Conservation (phyloP, 2,329 filamentous ascomycete genomes). For the Aspergillus pseudotamarii region DNA sequence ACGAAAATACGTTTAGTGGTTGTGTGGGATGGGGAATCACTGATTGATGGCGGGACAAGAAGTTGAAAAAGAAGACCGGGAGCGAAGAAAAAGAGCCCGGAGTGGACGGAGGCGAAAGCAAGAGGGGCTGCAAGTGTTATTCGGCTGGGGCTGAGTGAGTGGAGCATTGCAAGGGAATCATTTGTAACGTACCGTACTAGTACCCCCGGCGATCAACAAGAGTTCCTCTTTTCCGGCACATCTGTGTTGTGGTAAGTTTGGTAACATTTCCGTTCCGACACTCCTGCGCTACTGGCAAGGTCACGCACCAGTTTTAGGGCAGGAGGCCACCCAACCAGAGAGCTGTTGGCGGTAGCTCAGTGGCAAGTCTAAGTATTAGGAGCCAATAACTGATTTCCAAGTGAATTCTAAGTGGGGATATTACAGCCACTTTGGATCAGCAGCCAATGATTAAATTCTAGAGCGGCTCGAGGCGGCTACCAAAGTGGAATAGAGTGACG, state of each 20-base stretch:
- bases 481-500: conserved; percentile 19
- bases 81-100: conserved; percentile 25
- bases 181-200: conserved; percentile 6
- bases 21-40: conserved; percentile 29
- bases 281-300: conserved; percentile 19
- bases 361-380: conserved; percentile 19
- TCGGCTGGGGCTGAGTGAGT: conserved; percentile 32
- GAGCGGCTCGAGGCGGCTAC: conserved; percentile 16
- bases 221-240: conserved; percentile 1
- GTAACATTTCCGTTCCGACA: conserved; percentile 14
- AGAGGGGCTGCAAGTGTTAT: conserved; percentile 31
- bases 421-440: conserved; percentile 16
- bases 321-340: conserved; percentile 21
- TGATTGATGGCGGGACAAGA: conserved; percentile 29
- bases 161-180: conserved; percentile 20
- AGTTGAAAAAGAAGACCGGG: conserved; percentile 27
- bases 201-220: conserved; percentile 3
- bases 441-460: conserved; percentile 12
- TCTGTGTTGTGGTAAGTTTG: conserved; percentile 11
- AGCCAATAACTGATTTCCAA: conserved; percentile 15
- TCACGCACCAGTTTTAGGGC: conserved; percentile 27
- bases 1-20: conserved; percentile 22
- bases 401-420: conserved; percentile 10
- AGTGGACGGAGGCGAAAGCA: conserved; percentile 30
- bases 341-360: conserved; percentile 18